A percentile compares a stretch with the other conserved stretches of the same genome.
Conservation (phyloP, 805 yeast species). For the Teunomyces aglyptinius region DNA sequence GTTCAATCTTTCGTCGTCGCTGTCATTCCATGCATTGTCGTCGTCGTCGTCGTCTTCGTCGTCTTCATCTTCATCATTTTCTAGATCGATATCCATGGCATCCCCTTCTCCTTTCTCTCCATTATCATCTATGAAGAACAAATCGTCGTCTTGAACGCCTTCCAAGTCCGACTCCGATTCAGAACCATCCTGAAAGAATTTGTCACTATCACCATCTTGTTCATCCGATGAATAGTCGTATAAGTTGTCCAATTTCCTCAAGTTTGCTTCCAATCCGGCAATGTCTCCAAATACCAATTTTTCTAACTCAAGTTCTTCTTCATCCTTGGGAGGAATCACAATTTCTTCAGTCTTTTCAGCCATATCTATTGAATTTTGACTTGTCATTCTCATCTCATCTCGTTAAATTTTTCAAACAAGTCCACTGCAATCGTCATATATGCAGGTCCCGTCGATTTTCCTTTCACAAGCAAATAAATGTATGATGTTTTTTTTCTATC, state of each 20-base stretch:
- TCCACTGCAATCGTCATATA: not conserved
- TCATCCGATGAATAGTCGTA: constrained; percentile 46
- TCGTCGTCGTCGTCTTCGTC: constrained; percentile 62
- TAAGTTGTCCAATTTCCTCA: constrained; percentile 59
- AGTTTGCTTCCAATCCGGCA: constrained; percentile 65
- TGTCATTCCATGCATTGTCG: constrained; percentile 71
- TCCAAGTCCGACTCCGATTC: constrained; percentile 27
- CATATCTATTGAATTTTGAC: constrained; percentile 7
- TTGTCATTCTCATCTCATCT: constrained; percentile 6
- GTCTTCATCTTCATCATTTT: constrained; percentile 31
- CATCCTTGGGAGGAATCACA: constrained; percentile 68
- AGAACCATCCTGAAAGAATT: constrained; percentile 9
- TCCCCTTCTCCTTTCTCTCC: constrained; percentile 26
- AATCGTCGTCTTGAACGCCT: constrained; percentile 37
- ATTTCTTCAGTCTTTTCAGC: constrained; percentile 19
- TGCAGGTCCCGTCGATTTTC: not conserved
- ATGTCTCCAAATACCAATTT: constrained; percentile 87
- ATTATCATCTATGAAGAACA: constrained; percentile 45
- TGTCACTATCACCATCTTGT: constrained; percentile 22
- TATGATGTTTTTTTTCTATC: not conserved
- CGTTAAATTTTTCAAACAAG: constrained; percentile 3
- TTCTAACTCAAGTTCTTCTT: constrained; percentile 77
- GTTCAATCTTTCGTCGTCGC: constrained; percentile 77
- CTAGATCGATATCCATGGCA: constrained; percentile 20
- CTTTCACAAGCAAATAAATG: not conserved